These are phyloP conservation scores for Penicillium sp. DNA, from an alignment of 2,329 filamentous ascomycete species.

Conservation along the genomic window DNA sequence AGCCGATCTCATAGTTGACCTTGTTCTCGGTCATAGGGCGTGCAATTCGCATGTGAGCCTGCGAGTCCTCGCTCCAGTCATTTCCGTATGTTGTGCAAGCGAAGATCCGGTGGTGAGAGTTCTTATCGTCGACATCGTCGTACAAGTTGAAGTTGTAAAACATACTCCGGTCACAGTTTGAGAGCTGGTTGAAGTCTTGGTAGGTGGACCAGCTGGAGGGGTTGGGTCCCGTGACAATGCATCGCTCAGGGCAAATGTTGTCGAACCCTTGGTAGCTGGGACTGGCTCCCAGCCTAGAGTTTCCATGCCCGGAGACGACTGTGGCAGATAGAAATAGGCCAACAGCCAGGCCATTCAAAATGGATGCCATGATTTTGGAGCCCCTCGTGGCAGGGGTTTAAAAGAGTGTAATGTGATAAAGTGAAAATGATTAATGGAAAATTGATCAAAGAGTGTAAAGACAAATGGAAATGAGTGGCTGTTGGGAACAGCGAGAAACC, in stretches of 20 bases:
- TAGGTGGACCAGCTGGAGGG: slow-evolving; percentile 25
- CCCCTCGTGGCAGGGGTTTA: neutral
- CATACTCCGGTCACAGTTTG: slow-evolving; percentile 31
- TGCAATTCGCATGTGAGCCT: neutral
- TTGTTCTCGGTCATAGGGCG: slow-evolving; percentile 12
- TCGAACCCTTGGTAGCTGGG: slow-evolving; percentile 14
- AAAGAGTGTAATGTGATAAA: neutral
- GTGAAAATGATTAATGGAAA: neutral
- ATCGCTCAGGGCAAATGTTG: slow-evolving; percentile 21
- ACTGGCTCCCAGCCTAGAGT: slow-evolving; percentile 9
- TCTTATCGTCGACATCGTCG: slow-evolving; percentile 35
- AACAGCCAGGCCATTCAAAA: neutral
- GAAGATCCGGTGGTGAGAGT: slow-evolving; percentile 31
- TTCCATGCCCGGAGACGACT: neutral
- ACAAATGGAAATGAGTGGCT: neutral
- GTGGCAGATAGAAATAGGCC: neutral
- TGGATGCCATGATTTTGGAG: neutral
- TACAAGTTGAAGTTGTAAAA: slow-evolving; percentile 40
- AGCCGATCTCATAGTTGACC: slow-evolving; percentile 31
- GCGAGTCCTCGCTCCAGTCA: slow-evolving; percentile 13
- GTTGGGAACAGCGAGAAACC: neutral
- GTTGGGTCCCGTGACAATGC: slow-evolving; percentile 17
- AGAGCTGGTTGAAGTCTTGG: slow-evolving; percentile 25
- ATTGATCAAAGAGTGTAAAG: neutral
- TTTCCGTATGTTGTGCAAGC: slow-evolving; percentile 33